Evolutionary conservation across 148 eudicot genomes (phyloP).

Genomic region (Cornus florida): DNA sequence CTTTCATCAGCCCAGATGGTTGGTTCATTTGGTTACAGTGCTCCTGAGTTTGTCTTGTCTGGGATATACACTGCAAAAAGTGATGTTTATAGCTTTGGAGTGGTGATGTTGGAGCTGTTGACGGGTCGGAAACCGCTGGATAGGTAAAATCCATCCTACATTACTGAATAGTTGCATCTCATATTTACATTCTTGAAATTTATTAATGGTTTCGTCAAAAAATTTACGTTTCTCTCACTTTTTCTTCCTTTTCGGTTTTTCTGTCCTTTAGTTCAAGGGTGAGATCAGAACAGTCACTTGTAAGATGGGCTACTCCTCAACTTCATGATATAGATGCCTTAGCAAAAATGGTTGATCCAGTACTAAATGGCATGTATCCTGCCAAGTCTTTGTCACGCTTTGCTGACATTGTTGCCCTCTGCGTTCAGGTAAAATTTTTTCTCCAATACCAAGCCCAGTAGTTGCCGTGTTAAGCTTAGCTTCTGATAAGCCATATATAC

Average conservation of each 20-base stretch:
- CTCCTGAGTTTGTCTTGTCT: constrained; percentile 84
- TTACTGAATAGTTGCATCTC: background rate
- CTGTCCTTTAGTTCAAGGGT: constrained; percentile 57
- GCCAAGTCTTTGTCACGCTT: constrained; percentile 82
- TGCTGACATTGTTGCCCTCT: constrained; percentile 78
- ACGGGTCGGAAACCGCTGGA: constrained; percentile 86
- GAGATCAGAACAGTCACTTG: constrained; percentile 75
- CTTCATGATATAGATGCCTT: constrained; percentile 86
- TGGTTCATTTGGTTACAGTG: constrained; percentile 88
- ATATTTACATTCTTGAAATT: background rate
- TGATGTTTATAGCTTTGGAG: constrained; percentile 91
- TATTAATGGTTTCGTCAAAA: background rate
- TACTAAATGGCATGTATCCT: constrained; percentile 80
- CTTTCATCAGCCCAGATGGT: constrained; percentile 70
- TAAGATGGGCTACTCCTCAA: constrained; percentile 90
- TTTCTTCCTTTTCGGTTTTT: constrained; percentile 3
- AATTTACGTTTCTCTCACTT: background rate
- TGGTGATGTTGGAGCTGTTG: constrained; percentile 86
- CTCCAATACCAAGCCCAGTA: background rate
- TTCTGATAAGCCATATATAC: background rate
- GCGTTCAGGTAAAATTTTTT: constrained; percentile 67
- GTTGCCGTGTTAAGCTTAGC: background rate
- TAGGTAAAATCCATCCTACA: constrained; percentile 44
- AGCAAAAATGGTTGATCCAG: constrained; percentile 78
- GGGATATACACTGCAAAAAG: constrained; percentile 83